These are phyloP conservation scores for Suillus placidus DNA, from an alignment of 768 basidiomycete species.

Conservation along the genomic window DNA sequence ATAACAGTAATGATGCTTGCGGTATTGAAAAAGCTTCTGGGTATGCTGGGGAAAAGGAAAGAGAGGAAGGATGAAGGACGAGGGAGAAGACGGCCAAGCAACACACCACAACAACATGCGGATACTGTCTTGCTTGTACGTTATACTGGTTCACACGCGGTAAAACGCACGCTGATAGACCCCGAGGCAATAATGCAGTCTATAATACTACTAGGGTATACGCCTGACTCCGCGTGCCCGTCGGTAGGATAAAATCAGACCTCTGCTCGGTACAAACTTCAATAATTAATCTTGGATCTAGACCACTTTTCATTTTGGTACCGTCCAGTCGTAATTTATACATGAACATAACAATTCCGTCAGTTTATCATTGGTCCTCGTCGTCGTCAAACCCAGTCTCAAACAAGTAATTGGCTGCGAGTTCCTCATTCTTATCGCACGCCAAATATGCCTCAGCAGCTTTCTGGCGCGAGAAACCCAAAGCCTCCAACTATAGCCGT, in stretches of 20 bases:
- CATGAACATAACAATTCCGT: slow-evolving; percentile 10
- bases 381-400: slow-evolving; percentile 64
- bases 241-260: background rate
- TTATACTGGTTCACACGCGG: slow-evolving; percentile 20
- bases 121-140: slow-evolving; percentile 24
- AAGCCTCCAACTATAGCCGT: slow-evolving; percentile 65
- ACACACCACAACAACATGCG: slow-evolving; percentile 28
- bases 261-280: background rate
- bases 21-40: slow-evolving; percentile 27
- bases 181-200: background rate
- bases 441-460: slow-evolving; percentile 92
- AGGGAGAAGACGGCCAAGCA: slow-evolving; percentile 18
- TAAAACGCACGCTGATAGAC: slow-evolving; percentile 5
- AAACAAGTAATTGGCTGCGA: slow-evolving; percentile 93
- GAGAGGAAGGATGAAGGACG: slow-evolving; percentile 17
- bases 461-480: slow-evolving; percentile 83
- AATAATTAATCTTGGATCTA: slow-evolving; percentile 3
- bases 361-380: slow-evolving; percentile 6
- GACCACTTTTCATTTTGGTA: background rate
- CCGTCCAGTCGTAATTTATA: slow-evolving; percentile 1
- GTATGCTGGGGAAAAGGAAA: slow-evolving; percentile 26
- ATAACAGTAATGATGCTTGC: background rate
- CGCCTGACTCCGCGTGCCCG: too few relatives aligned
- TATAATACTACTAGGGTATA: background rate
- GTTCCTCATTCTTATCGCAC: slow-evolving; percentile 96